Conservation (phyloP, 2,329 filamentous ascomycete genomes). For the Rosellinia necatrix region DNA sequence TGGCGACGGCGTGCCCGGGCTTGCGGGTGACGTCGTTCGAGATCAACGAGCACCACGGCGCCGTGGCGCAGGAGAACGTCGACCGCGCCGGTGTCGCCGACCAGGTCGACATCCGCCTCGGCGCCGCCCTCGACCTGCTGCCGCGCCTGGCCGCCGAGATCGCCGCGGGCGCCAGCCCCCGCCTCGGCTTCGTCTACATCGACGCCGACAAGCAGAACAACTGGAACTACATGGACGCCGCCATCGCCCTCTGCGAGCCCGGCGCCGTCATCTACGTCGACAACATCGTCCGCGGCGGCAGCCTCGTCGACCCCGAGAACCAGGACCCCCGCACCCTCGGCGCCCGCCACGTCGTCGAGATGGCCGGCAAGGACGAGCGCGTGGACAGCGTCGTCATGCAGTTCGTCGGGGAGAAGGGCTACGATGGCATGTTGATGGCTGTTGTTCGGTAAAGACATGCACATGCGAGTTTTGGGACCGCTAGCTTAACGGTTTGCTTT, state of each 20-base stretch:
- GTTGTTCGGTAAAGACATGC: constrained; percentile 20
- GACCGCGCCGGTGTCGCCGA: constrained; percentile 20
- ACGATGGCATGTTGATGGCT: constrained; percentile 29
- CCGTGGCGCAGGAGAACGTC: constrained; percentile 24
- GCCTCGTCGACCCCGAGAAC: constrained; percentile 9
- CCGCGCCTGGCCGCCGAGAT: constrained; percentile 18
- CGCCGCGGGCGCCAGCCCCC: constrained; percentile 1
- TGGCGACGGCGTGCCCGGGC: constrained; percentile 17
- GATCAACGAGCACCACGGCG: constrained; percentile 15
- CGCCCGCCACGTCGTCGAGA: constrained; percentile 22
- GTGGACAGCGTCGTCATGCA: constrained; percentile 26
- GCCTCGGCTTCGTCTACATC: constrained; percentile 28
- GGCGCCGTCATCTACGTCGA: constrained; percentile 26
- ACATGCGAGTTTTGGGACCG: not conserved
- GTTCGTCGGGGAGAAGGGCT: constrained; percentile 29
- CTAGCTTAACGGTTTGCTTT: no score
- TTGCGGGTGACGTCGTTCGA: constrained; percentile 26
- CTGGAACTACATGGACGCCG: constrained; percentile 24
- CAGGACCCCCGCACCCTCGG: constrained; percentile 5
- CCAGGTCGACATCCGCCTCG: constrained; percentile 20
- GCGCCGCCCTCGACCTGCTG: constrained; percentile 23
- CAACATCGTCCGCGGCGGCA: constrained; percentile 21
- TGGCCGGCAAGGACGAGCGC: constrained; percentile 21
- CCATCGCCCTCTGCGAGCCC: constrained; percentile 20
- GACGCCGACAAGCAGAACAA: constrained; percentile 28